Base-by-base conservation (phyloP, 108 stramenopile genomes). In the Licmophora abbreviata region DNA sequence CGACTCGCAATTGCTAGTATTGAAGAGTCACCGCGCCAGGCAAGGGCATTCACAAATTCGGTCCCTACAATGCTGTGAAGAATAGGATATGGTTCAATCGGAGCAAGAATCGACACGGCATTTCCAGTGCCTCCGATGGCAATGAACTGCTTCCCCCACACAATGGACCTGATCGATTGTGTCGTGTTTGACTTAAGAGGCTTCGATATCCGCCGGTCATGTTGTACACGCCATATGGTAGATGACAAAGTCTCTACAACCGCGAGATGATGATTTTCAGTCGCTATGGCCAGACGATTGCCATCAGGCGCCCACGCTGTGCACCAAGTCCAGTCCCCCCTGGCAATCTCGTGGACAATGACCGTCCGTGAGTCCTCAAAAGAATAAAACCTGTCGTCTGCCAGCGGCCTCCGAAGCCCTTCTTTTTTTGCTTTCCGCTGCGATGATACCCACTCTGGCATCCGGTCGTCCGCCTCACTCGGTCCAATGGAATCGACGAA, bases 231-330 rank as follows among this genome's bases (percentile, higher is more conserved):
- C 83, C 83, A 84, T 15, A 79, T 59, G 0, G 74, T 29, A 9
- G 66, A 74, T 2, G 64, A 26, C 7, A 31, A 54, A 10, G 78
- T 73, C 12, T 80, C 83, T 1, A 79, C 64, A 27, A 84, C 61
- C 2, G 83, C 69, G 4, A 84, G 38, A 51, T 68, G 59, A 59
- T 80, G 83, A 51, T 84, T 84, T 48, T 84, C 78, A 3, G 83
- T 80, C 17, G 70, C 83, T 42, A 84, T 48, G 8, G 83, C 83
- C 56, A 84, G 45, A 23, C 42, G 56, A n/a, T 67, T 69, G 3
- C 83, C 83, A 56, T 77, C 68, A 15, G 83, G 83, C 29, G 77
- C 76, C 80, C 83, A 84, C 12, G 77, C 77, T 12, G 64, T 72
- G 35, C 61, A 60, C 83, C 83, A 65, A 32, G 75, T 76, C 75